These are phyloP conservation scores for Eucalyptus sideroxylon DNA, from an alignment of 345 rosid genomes.

Conservation along the genomic window DNA sequence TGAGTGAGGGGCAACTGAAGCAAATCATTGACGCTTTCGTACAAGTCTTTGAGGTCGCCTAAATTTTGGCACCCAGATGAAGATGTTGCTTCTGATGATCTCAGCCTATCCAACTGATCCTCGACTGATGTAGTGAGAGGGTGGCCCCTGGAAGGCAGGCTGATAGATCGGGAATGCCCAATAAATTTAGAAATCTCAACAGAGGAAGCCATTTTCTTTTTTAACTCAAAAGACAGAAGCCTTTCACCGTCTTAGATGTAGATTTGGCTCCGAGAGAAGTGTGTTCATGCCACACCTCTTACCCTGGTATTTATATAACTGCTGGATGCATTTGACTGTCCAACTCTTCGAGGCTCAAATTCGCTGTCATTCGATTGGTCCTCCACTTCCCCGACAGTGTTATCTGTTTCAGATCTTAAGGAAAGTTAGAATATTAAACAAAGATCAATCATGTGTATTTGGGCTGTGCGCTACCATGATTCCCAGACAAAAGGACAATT, in stretches of 20 bases:
- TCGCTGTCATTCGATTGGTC: neutral
- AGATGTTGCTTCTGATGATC: constrained; percentile 2
- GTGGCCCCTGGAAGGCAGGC: constrained; percentile 11
- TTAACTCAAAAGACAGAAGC: neutral
- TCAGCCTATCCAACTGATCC: constrained; percentile 4
- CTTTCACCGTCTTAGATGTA: neutral
- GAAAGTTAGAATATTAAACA: too few relatives aligned
- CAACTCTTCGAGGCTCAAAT: neutral
- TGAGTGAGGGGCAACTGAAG: neutral
- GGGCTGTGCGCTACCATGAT: neutral
- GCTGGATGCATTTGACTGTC: neutral
- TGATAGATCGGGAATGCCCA: constrained; percentile 8
- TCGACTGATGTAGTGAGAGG: constrained; percentile 2
- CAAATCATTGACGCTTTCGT: neutral
- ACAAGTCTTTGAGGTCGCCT: neutral
- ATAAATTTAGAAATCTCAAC: neutral
- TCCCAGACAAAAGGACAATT: neutral
- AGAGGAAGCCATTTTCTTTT: neutral
- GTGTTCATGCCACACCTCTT: neutral
- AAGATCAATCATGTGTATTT: neutral
- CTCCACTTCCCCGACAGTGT: neutral
- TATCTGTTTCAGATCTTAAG: neutral
- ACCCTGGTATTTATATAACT: neutral
- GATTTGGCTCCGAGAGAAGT: neutral
- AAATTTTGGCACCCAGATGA: neutral